Evolutionary conservation across 129 eudicot genomes (phyloP), one percentile per base, ranked within the genome.

Genomic region (Tanacetum coccineum): DNA sequence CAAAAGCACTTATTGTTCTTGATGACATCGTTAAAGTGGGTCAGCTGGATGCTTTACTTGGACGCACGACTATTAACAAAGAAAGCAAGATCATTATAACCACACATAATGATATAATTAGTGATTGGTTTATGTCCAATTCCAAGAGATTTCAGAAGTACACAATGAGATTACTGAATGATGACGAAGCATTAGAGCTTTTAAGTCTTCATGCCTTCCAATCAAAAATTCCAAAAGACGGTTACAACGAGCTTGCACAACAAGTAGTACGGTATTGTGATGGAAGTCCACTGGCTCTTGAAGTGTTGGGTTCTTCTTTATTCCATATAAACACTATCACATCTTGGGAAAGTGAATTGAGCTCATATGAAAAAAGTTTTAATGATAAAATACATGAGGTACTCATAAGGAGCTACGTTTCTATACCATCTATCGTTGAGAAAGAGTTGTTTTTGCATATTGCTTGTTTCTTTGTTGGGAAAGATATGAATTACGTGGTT

Each of bases 401-500:
- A 53, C 55, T 73, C 15, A 40, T 14, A 44, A 40, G 21, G 30
- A 52, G 70, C 54, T 72, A 50, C 6, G 15, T 52, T 14, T 40
- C 56, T 2, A 20, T 72, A 26, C 64, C 58, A 61, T 50, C 32
- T 40, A 19, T 39, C 47, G n/a, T 6, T 21, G 40, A 72, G 30
- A 62, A 10, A 59, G 64, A 69, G 17, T 53, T 80, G 67, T 80
- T 80, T 67, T 21, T 80, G n/a, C 28, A 76, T 42, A 81, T 81
- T 68, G 79, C 81, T 59, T 70, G 79, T 59, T 81, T 81, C 57
- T 81, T 81, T 64, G 57, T 81, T 62, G 82, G 80, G 4, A 53
- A 53, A 6, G 59, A 53, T 19, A 53, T 18, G 25, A 22, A 53
- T 17, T 53, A 53, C 25, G 59, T 53, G 13, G 26, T 18, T 7